Base-by-base conservation (phyloP, 805 yeast species). In the Dipodascopsis tothii region DNA sequence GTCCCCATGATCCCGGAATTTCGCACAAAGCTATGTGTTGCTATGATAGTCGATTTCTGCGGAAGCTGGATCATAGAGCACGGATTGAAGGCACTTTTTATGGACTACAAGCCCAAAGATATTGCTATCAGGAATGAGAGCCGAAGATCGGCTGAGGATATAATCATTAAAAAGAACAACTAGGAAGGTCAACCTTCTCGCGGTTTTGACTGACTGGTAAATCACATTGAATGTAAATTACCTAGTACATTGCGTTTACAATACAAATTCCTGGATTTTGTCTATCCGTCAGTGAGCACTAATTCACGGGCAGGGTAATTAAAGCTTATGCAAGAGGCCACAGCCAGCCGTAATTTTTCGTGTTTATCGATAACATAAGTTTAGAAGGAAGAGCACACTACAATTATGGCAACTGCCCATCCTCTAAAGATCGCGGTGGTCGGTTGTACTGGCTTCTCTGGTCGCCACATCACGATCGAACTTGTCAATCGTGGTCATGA, bases 61-160 rank as follows among this genome's bases (percentile, higher is more conserved):
- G 78, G 79, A 32, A 73, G 94, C 39, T 85, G 82, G 80, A 73
- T 64, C 5, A 78, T 85, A 61, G 98, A 92, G 68, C 51, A 78
- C 40, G 74, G 74, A n/a, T 76, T 92, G 68, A 92, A 92, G 64
- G 70, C 71, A 60, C 78, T 81, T 68, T 90, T 85, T 66, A 82
- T 84, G 84, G 95, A 92, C 64, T 85, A 78, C 57, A 81, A 81
- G 58, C 85, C 97, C 40, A 84, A 94, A 46, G 96, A 90, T 60
- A 92, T 90, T 64, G 95, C 97, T 6, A 22, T 41, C 4, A 46
- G 44, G 16, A 40, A 25, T 21, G 52, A 50, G 36, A 17, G 14
- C n/a, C n/a, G n/a, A n/a, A 40, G 46, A 5, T 40, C 19, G 27
- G 36, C 46, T 11, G 51, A 49, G 42, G 30, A 37, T 28, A 6